Evolutionary conservation across 306 rosid species (phyloP), one percentile per base, ranked within the genome.

Genomic region (Vigna hirtella): DNA sequence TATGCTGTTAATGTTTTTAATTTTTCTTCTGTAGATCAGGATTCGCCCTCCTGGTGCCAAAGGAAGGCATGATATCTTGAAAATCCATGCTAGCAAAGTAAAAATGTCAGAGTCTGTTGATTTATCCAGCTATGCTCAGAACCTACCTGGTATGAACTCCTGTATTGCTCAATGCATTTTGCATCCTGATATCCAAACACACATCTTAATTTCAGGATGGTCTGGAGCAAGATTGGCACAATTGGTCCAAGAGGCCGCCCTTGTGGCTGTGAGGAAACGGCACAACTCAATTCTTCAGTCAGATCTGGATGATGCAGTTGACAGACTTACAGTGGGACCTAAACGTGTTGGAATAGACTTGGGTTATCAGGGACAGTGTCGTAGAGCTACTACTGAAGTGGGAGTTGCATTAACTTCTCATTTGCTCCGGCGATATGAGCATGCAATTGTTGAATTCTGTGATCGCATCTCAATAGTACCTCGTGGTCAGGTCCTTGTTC

Each of bases 211-310:
- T 81, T 68, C 79, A 95, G 99, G 99, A 81, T 95, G 99, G 99
- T 81, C 86, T 73, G 99, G 98, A 81, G 99, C 98, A 76, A 93
- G 77, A 81, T 83, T 95, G 87, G 97, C 99, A 71, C 99, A 95
- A 84, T 81, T 95, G 79, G 89, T 95, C 78, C 99, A 93, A 85
- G 98, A 91, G 90, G 98, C 99, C 70, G 99, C 99, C 73, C 98
- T 95, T 81, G 97, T 95, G 70, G 99, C 99, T 32, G 97, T 95
- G 42, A 89, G 99, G 85, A 95, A 91, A 82, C 88, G 81, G 68
- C 99, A 95, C 81, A 77, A 77, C 66, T 87, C 99, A 72, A 81
- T 93, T 91, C 88, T 86, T 85, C 96, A 87, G 84, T 84, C 97
- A 3, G 98, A 95, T 87, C 81, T 95, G 98, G 96, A 95, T 80